phyloP scores from a whole-genome alignment of 2,329 filamentous ascomycete species.

The Talaromyces sp. region DNA sequence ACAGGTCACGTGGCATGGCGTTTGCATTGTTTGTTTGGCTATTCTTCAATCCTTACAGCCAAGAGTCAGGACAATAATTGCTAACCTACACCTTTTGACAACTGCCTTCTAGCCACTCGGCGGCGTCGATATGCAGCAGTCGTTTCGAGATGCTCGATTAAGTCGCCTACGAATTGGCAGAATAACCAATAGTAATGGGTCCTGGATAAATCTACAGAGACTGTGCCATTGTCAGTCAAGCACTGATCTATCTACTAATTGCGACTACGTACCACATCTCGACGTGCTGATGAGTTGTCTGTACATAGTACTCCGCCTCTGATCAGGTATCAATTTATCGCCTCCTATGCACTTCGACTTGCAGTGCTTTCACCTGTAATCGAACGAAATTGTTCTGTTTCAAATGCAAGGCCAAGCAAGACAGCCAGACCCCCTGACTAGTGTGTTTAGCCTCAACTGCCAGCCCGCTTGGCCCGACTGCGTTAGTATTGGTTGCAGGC shows the following conservation, averaged over 20 bases:
- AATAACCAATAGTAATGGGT: background rate
- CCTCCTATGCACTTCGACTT: background rate
- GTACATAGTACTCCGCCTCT: background rate
- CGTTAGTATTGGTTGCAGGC: constrained; percentile 12
- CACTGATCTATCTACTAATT: background rate
- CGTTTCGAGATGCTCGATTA: background rate
- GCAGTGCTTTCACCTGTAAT: background rate
- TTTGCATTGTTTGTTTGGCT: background rate
- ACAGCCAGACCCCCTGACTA: constrained; percentile 3
- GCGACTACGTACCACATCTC: background rate
- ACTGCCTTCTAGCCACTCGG: background rate
- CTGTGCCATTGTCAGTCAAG: background rate
- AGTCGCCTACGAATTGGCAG: background rate
- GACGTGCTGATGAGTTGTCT: background rate
- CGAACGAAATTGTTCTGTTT: background rate
- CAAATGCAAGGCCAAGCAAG: constrained; percentile 1
- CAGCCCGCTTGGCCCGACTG: constrained; percentile 15
- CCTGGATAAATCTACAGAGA: background rate
- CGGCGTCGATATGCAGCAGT: background rate
- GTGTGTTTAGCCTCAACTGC: constrained; percentile 5
- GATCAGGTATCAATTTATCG: background rate
- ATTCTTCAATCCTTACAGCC: background rate
- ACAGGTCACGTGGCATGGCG: background rate
- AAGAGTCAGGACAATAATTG: background rate
- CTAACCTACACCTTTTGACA: background rate